Evolutionary conservation across 345 rosid species (phyloP).

Genomic region (Lepidium aucheri): DNA sequence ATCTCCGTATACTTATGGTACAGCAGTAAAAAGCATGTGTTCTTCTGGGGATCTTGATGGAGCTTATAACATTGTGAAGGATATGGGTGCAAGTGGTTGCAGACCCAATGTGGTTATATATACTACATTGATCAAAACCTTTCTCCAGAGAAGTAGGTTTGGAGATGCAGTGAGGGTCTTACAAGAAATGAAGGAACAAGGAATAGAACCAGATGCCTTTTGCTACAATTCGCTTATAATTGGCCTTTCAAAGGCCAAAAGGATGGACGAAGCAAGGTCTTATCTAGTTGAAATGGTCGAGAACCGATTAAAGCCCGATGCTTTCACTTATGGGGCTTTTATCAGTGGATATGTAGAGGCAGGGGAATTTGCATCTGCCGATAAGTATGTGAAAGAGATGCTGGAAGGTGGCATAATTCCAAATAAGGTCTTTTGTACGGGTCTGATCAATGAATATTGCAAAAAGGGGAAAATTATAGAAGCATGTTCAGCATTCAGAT

Average conservation of each 20-base stretch:
- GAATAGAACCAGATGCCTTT: conserved; percentile 53
- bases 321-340: conserved; percentile 61
- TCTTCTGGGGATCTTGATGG: conserved; percentile 39
- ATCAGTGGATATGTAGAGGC: conserved; percentile 50
- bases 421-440: conserved; percentile 44
- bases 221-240: conserved; percentile 66
- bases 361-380: conserved; percentile 53
- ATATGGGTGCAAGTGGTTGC: conserved; percentile 45
- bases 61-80: conserved; percentile 43
- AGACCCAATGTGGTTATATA: conserved; percentile 54
- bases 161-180: conserved; percentile 48
- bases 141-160: conserved; percentile 38
- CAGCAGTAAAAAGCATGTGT: conserved; percentile 52
- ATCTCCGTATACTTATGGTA: conserved; percentile 36
- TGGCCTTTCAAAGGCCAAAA: conserved; percentile 71
- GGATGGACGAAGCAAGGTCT: conserved; percentile 61
- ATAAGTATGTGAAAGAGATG: conserved; percentile 57
- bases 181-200: conserved; percentile 49
- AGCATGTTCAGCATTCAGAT: conserved; percentile 47
- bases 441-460: conserved; percentile 56
- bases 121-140: conserved; percentile 57
- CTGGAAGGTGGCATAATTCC: conserved; percentile 46
- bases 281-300: conserved; percentile 50
- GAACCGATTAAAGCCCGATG: conserved; percentile 58
- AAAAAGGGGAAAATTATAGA: conserved; percentile 44